These are phyloP conservation scores for Batkoa obscura DNA, from an alignment of 371 early-diverging fungal species.

Conservation along the genomic window DNA sequence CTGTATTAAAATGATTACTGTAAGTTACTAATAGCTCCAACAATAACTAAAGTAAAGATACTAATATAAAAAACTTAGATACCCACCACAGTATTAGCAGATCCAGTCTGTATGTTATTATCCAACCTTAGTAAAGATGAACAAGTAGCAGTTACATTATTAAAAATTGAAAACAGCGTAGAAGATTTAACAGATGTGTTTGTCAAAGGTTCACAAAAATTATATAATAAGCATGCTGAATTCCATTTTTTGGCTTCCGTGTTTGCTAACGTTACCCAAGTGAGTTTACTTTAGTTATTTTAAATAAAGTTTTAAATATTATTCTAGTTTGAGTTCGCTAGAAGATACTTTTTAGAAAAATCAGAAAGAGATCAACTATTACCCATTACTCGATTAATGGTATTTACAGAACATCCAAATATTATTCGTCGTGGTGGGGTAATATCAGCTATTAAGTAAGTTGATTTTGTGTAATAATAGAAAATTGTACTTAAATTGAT, in stretches of 20 bases:
- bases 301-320: too few species aligned
- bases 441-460: constrained; percentile 58
- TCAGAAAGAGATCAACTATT: constrained; percentile 27
- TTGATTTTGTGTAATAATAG: too few species aligned
- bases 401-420: constrained; percentile 61
- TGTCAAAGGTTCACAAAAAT: constrained; percentile 49
- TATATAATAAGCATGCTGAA: constrained; percentile 61
- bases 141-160: constrained; percentile 25
- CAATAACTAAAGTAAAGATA: too few species aligned
- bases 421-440: constrained; percentile 78
- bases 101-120: constrained; percentile 74
- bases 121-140: constrained; percentile 74
- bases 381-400: constrained; percentile 63
- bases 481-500: background rate
- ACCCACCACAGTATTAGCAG: constrained; percentile 29
- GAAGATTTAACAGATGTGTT: constrained; percentile 77
- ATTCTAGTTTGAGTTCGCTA: constrained; percentile 39
- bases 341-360: constrained; percentile 43
- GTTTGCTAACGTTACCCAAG: constrained; percentile 70
- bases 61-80: too few species aligned
- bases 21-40: background rate
- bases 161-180: constrained; percentile 30
- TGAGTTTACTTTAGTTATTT: background rate
- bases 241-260: constrained; percentile 76
- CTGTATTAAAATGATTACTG: background rate